Percentiles rank a stretch among this genome's conserved stretches.
Conservation (phyloP, 129 eudicot genomes). For the Pittosporum tobira region DNA sequence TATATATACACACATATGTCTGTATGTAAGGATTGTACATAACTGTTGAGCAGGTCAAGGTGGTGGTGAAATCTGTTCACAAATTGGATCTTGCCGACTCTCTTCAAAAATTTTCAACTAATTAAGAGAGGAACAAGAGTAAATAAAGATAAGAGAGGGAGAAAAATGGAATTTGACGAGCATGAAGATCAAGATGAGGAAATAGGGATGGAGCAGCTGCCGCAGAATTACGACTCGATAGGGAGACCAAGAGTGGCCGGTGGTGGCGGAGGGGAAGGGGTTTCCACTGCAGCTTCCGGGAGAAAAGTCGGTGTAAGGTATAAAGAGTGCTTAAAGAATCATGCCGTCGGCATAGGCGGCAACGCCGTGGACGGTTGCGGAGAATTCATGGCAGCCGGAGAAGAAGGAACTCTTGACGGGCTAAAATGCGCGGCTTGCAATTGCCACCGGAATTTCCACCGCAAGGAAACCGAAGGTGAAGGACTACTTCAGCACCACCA, state of each 20-base stretch:
- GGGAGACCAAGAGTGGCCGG: slow-evolving; percentile 13
- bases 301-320: slow-evolving; percentile 26
- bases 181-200: slow-evolving; percentile 65
- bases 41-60: no score
- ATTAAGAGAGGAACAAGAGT: neutral
- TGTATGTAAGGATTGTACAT: neutral
- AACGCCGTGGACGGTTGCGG: slow-evolving; percentile 72
- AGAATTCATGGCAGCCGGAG: slow-evolving; percentile 69
- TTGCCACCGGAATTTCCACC: slow-evolving; percentile 73
- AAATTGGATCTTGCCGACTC: neutral
- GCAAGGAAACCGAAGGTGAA: slow-evolving; percentile 37
- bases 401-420: slow-evolving; percentile 56
- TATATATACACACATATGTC: neutral
- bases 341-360: slow-evolving; percentile 56
- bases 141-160: neutral
- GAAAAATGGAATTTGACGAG: slow-evolving; percentile 54
- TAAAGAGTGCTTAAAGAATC: slow-evolving; percentile 61
- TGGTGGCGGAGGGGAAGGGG: neutral
- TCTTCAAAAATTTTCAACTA: neutral
- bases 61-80: slow-evolving; percentile 15
- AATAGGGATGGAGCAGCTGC: slow-evolving; percentile 26
- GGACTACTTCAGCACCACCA: slow-evolving; percentile 25
- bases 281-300: neutral
- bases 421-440: slow-evolving; percentile 66
- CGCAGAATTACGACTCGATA: neutral